Evolutionary conservation across 352 stramenopile species (phyloP).

Genomic region (Pythium folliculosum): DNA sequence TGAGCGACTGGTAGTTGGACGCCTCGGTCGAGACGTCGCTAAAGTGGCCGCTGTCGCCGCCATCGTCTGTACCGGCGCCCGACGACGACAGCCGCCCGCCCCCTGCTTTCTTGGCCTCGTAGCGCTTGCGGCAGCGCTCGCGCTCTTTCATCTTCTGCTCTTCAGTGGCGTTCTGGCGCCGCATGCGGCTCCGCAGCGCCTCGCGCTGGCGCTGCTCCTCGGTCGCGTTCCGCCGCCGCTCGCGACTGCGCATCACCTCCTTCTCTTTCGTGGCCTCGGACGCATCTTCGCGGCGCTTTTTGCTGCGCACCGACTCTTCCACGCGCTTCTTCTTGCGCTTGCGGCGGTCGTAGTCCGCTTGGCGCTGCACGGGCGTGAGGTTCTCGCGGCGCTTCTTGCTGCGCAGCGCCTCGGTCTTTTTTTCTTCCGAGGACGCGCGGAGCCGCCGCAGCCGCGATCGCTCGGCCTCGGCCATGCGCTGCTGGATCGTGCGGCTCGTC

Average conservation of each 20-base stretch:
- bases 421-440: conserved; percentile 46
- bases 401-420: conserved; percentile 50
- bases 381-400: conserved; percentile 63
- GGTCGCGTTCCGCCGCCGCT: conserved; percentile 61
- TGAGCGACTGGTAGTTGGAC: conserved; percentile 39
- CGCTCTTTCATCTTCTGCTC: conserved; percentile 60
- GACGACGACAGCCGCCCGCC: conserved; percentile 20
- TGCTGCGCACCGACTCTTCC: conserved; percentile 53
- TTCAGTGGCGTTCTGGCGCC: conserved; percentile 62
- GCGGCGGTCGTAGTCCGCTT: conserved; percentile 65
- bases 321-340: conserved; percentile 53
- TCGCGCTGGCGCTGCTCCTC: conserved; percentile 68
- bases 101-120: conserved; percentile 56
- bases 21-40: conserved; percentile 24
- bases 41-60: conserved; percentile 18
- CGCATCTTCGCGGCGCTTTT: conserved; percentile 48
- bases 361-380: conserved; percentile 62
- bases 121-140: conserved; percentile 66
- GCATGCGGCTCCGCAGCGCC: conserved; percentile 52
- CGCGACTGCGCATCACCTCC: conserved; percentile 59
- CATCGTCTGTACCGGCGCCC: conserved; percentile 1
- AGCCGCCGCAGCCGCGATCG: conserved; percentile 57
- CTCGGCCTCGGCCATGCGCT: conserved; percentile 53
- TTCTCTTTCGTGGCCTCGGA: conserved; percentile 45
- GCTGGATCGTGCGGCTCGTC: conserved; percentile 19